phyloP scores from a whole-genome alignment of 2,329 filamentous ascomycete genomes.

The Gnomoniopsis sp. region DNA sequence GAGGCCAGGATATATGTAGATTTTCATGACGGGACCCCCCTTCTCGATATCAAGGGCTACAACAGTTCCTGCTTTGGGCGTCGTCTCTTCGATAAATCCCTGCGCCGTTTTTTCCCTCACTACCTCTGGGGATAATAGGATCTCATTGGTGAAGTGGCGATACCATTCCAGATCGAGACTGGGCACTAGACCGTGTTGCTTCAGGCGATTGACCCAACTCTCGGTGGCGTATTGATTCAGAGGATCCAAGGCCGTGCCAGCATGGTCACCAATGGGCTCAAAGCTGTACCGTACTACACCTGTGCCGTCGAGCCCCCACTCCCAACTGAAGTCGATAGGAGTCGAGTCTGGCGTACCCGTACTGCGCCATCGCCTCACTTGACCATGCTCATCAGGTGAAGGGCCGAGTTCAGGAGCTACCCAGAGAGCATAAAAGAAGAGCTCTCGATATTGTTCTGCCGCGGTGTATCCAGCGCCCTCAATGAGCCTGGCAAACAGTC shows the following conservation, averaged over 20 bases:
- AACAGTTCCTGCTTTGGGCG: slow-evolving; percentile 22
- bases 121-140: slow-evolving; percentile 16
- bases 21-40: slow-evolving; percentile 22
- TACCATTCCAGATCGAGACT: slow-evolving; percentile 24
- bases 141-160: slow-evolving; percentile 19
- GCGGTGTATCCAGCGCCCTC: slow-evolving; percentile 23
- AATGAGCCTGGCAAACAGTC: slow-evolving; percentile 23
- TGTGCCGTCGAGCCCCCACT: slow-evolving; percentile 21
- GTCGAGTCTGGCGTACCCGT: slow-evolving; percentile 23
- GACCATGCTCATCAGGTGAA: slow-evolving; percentile 18
- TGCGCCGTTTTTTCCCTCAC: slow-evolving; percentile 15
- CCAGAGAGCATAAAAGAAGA: slow-evolving; percentile 24
- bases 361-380: slow-evolving; percentile 19
- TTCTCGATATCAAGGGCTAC: slow-evolving; percentile 24
- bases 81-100: slow-evolving; percentile 22
- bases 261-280: slow-evolving; percentile 23
- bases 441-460: slow-evolving; percentile 23
- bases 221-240: slow-evolving; percentile 20
- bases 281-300: slow-evolving; percentile 23
- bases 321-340: slow-evolving; percentile 25
- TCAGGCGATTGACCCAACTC: slow-evolving; percentile 19
- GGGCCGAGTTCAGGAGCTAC: slow-evolving; percentile 23
- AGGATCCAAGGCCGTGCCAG: slow-evolving; percentile 21
- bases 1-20: slow-evolving; percentile 24
- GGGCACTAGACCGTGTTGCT: slow-evolving; percentile 20